Percentiles rank a stretch among this genome's conserved stretches.
These are phyloP conservation scores for Dentipellis sp. DNA, from an alignment of 768 basidiomycete species.

Conservation along the genomic window DNA sequence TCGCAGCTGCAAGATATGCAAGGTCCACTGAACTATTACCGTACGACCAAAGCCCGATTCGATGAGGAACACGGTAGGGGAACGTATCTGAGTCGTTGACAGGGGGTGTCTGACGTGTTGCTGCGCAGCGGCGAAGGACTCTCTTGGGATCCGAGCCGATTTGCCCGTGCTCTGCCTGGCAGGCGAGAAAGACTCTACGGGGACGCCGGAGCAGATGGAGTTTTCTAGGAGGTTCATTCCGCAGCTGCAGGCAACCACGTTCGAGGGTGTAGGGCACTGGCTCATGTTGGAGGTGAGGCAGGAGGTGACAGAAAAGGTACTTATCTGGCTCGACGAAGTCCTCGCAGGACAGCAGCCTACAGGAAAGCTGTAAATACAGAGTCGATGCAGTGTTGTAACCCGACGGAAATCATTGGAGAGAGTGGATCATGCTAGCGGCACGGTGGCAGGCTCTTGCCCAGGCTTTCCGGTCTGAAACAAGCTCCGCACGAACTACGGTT, in stretches of 20 bases:
- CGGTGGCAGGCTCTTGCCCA: no score
- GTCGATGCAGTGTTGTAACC: no score
- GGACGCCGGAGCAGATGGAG: constrained; percentile 29
- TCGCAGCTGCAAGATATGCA: constrained; percentile 42
- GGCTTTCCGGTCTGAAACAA: no score
- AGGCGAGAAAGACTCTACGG: background rate
- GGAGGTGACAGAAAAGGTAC: constrained; percentile 31
- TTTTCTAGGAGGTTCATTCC: constrained; percentile 42
- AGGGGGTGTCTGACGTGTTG: background rate
- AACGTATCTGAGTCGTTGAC: background rate
- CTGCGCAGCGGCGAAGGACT: background rate
- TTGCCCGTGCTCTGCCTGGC: constrained; percentile 7
- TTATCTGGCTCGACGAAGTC: constrained; percentile 2
- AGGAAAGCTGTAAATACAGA: background rate
- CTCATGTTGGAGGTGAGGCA: constrained; percentile 55
- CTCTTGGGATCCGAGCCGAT: background rate
- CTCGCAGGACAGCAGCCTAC: background rate
- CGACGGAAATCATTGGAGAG: no score
- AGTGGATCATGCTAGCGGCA: no score
- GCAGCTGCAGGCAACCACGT: constrained; percentile 37
- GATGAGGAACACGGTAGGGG: constrained; percentile 50
- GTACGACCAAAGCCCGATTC: constrained; percentile 48
- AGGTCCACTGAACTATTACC: constrained; percentile 73
- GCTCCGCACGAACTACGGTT: no score
- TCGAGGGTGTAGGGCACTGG: constrained; percentile 62